Conservation (phyloP, 345 rosid genomes). For the Bruguiera sexangula region DNA sequence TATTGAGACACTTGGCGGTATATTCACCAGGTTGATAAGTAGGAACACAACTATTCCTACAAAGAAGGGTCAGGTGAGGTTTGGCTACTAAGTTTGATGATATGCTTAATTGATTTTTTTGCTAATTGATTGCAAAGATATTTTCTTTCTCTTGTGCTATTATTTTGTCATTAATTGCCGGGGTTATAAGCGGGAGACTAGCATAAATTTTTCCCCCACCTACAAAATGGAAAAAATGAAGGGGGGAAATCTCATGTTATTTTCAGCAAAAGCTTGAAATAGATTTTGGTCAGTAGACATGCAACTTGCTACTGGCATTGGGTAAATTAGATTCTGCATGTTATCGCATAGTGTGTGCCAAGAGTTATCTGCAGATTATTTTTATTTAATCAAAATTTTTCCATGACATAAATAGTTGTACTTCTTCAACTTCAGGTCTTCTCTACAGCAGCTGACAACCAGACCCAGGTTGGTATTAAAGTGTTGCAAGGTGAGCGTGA, state of each 20-base stretch:
- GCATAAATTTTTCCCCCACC: too few relatives aligned
- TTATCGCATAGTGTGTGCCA: background rate
- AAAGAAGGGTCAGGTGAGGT: slow-evolving; percentile 30
- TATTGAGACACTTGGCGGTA: slow-evolving; percentile 34
- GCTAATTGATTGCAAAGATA: background rate
- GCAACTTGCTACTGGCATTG: too few relatives aligned
- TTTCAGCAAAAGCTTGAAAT: too few relatives aligned
- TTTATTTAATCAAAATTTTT: background rate
- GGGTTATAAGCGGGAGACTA: too few relatives aligned
- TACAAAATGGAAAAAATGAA: too few relatives aligned
- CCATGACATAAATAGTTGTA: background rate
- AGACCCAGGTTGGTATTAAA: slow-evolving; percentile 29
- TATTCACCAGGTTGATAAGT: slow-evolving; percentile 27
- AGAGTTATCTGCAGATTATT: background rate
- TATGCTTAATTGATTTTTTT: too few relatives aligned
- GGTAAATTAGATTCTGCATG: too few relatives aligned
- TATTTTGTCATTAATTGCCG: background rate
- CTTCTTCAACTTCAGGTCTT: slow-evolving; percentile 15
- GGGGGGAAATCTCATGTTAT: too few relatives aligned
- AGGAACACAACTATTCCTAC: slow-evolving; percentile 34
- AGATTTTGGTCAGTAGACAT: too few relatives aligned
- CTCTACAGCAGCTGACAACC: slow-evolving; percentile 31
- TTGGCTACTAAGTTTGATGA: background rate
- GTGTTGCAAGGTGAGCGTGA: slow-evolving; percentile 34
- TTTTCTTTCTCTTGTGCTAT: background rate